Base-by-base conservation (phyloP, 495 filamentous ascomycete species). In the Tetracladium marchalianum region DNA sequence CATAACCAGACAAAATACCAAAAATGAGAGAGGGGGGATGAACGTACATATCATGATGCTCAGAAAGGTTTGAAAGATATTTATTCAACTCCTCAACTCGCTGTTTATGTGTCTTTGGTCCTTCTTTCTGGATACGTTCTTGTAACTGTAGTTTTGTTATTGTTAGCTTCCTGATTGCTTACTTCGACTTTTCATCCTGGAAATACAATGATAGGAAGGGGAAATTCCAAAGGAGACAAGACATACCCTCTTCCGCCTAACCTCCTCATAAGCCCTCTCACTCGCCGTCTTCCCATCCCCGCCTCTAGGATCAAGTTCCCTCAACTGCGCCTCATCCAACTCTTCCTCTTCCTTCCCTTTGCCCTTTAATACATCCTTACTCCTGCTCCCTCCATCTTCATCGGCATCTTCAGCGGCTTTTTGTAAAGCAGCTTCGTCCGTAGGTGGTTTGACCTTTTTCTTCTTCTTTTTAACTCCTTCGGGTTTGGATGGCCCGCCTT, bases 61-160 rank as follows among this genome's bases (percentile, higher is more conserved):
- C 92, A 65, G 86, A 94, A 59, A 98, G 66, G 50, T 81, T 81
- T 50, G 84, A 89, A 35, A 98, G 69, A 60, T 95, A 94, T 58
- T 86, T 85, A 62, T 98, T 98, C 51, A 96, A 70, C 62, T 95
- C 89, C 63, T 98, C 89, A 36, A 98, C 92, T 1, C 85, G 81
- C 71, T 98, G 82, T 63, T 97, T 98, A 59, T 98, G 92, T 35
- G 89, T 93, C 74, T 97, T 98, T 47, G n/a, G 58, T 47, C n/a
- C 66, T 44, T 75, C 66, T 22, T 83, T 74, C 61, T 85, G 78
- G 27, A 94, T 70, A 32, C 89, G 73, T 64, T 98, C 84, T 54
- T 78, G 72, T 50, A 80, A 65, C 72, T 76, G 54, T 58, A 42
- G 35, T 59, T 44, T 60, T 56, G 16, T 13, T 40, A 24, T 40